Evolutionary conservation across 2,329 filamentous ascomycete species (phyloP).

Genomic region (Fusarium tanahbumbuense): DNA sequence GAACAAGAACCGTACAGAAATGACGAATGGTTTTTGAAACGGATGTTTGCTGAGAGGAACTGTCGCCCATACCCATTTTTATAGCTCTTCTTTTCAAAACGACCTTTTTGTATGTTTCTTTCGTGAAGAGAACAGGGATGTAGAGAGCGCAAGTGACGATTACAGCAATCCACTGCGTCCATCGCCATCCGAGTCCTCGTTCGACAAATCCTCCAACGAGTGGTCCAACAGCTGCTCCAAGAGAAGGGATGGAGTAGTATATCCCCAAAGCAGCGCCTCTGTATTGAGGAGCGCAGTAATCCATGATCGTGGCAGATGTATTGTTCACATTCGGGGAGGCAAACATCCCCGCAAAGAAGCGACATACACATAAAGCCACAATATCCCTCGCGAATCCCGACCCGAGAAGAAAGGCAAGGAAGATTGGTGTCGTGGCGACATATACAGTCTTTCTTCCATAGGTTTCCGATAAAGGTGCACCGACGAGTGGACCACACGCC

Average conservation of each 20-base stretch:
- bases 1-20: conserved; percentile 32
- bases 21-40: conserved; percentile 1
- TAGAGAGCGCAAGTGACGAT: conserved; percentile 14
- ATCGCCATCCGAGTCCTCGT: conserved; percentile 21
- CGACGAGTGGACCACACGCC: conserved; percentile 27
- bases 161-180: conserved; percentile 33
- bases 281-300: conserved; percentile 11
- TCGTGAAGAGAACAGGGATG: conserved; percentile 24
- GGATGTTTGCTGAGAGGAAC: conserved; percentile 25
- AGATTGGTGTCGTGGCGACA: conserved; percentile 29
- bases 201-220: conserved; percentile 20
- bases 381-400: conserved; percentile 1
- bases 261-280: conserved; percentile 17
- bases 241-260: conserved; percentile 30
- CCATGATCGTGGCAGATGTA: conserved; percentile 31
- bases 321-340: conserved; percentile 34
- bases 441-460: conserved; percentile 30
- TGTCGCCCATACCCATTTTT: conserved; percentile 21
- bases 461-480: conserved; percentile 27
- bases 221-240: conserved; percentile 25
- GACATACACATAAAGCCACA: neutral
- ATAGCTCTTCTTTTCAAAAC: conserved; percentile 20
- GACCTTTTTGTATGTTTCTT: conserved; percentile 31
- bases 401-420: conserved; percentile 4
- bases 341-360: conserved; percentile 33